Conservation (phyloP, 257 asterid species). For the Linaria vulgaris region DNA sequence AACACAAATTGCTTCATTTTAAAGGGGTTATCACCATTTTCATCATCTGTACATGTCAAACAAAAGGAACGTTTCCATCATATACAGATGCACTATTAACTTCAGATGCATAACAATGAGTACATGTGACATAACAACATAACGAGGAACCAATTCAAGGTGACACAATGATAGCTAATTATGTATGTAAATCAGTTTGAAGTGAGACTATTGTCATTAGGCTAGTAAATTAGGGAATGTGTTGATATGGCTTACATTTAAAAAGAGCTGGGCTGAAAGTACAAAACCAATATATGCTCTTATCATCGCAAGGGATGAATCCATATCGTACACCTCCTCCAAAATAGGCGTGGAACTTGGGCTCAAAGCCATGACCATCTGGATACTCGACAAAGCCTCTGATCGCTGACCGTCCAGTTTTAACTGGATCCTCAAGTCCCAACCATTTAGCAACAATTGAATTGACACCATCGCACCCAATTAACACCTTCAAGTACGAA, state of each 20-base stretch:
- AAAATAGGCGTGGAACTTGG: constrained; percentile 43
- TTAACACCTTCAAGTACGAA: constrained; percentile 48
- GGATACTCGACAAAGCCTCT: constrained; percentile 66
- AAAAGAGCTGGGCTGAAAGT: constrained; percentile 44
- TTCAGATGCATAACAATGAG: no score
- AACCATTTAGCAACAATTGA: constrained; percentile 70
- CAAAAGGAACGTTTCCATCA: not conserved
- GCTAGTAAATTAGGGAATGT: no score
- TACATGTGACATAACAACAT: no score
- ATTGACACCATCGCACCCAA: constrained; percentile 88
- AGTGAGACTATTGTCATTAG: no score
- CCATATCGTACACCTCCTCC: constrained; percentile 75
- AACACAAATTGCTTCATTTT: constrained; percentile 63
- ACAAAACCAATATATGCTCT: constrained; percentile 74
- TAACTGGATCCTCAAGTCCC: constrained; percentile 56
- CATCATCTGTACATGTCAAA: constrained; percentile 46
- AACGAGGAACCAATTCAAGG: no score
- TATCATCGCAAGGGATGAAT: constrained; percentile 55
- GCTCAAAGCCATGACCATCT: constrained; percentile 56
- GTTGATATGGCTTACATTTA: constrained; percentile 42
- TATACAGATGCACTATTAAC: not conserved
- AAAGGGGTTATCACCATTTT: constrained; percentile 44
- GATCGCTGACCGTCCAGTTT: constrained; percentile 57
- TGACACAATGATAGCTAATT: no score
- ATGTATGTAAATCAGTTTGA: no score